A percentile compares a stretch with the other conserved stretches of the same genome.
phyloP scores from a whole-genome alignment of 2,329 filamentous ascomycete genomes.

The Fusarium miscanthi region DNA sequence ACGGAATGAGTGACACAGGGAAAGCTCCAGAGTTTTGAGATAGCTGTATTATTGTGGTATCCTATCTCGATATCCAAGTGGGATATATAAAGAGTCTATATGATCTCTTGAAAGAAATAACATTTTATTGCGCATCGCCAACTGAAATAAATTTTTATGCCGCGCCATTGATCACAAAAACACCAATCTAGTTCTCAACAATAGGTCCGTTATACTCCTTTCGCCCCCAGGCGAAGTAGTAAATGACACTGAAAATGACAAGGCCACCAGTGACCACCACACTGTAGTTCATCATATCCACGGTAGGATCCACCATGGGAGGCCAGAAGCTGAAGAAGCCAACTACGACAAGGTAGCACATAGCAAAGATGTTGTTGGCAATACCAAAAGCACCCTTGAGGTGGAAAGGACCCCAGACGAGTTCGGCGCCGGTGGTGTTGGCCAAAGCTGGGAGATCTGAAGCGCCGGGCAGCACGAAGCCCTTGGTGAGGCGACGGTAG shows the following conservation, averaged over 20 bases:
- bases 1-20: background rate
- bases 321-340: slow-evolving; percentile 69
- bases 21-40: background rate
- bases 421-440: slow-evolving; percentile 45
- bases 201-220: slow-evolving; percentile 60
- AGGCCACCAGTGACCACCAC: slow-evolving; percentile 57
- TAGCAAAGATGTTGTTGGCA: slow-evolving; percentile 65
- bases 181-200: slow-evolving; percentile 36
- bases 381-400: slow-evolving; percentile 62
- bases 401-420: slow-evolving; percentile 66
- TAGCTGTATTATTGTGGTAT: background rate
- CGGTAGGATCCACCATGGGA: slow-evolving; percentile 44
- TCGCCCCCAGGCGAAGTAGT: slow-evolving; percentile 56
- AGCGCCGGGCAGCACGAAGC: slow-evolving; percentile 42
- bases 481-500: slow-evolving; percentile 46
- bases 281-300: slow-evolving; percentile 60
- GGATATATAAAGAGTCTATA: background rate
- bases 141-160: background rate
- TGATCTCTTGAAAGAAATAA: background rate
- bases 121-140: background rate
- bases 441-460: slow-evolving; percentile 44
- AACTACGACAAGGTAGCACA: slow-evolving; percentile 63
- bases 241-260: slow-evolving; percentile 58
- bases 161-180: rapidly evolving
- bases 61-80: background rate